Base-by-base conservation (phyloP, 2,329 filamentous ascomycete species). In the Aureobasidium sp. region DNA sequence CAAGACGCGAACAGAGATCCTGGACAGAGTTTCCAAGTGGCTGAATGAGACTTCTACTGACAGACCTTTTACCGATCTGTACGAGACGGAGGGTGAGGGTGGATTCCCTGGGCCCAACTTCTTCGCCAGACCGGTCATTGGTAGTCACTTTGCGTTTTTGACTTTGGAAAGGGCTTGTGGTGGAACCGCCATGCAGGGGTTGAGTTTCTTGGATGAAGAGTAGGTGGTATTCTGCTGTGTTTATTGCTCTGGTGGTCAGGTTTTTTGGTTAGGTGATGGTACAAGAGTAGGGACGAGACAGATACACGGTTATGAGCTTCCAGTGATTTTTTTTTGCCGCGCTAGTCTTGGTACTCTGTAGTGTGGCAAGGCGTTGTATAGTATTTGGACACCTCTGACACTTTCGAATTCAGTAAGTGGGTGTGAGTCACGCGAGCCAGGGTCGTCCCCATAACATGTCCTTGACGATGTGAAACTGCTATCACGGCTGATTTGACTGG, bases 81-180 rank as follows among this genome's bases (percentile, higher is more conserved):
- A 95, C 72, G 83, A 89, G 49, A 95, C 90, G 0, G 89, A 94
- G 71, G 88, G 86, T 6, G 76, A 83, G 39, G 90, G 90, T 1
- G 87, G 84, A 5, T 95, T 88, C 69, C 89, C 90, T 0, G 87
- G 85, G 0, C 82, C 87, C 15, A 80, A 82, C 60, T 95, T 96
- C 78, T 90, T 89, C 75, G 90, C 90, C 1, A 78, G 91, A 45
- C 91, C 91, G 0, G 91, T 95, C 5, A 86, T 93, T 17, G 91
- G 91, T 15, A 90, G 88, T 0, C 90, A 94, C 76, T 96, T 94
- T 79, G 87, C 90, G 2, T 90, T 91, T 70, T 77, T 96, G 71
- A 87, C 90, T n/a, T 76, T 95, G 49, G 87, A 91, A 75, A 82
- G 87, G 68, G 90, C 89, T 27, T 95, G 91, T 76, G 86, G 83